These are phyloP conservation scores for Didymosphaeria variabile DNA, from an alignment of 2,329 filamentous ascomycete genomes.

Conservation along the genomic window DNA sequence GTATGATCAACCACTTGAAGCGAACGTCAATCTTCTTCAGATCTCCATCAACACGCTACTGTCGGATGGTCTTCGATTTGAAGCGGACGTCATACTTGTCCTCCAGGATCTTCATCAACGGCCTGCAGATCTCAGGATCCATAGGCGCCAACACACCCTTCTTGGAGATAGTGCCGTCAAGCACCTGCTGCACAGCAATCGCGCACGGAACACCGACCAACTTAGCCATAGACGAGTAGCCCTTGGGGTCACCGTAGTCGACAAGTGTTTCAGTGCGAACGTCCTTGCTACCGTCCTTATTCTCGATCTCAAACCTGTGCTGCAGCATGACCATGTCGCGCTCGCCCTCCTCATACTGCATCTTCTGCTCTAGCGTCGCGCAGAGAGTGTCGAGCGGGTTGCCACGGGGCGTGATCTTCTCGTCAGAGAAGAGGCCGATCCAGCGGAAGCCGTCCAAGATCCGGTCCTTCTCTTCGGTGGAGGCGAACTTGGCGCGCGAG, in stretches of 20 bases:
- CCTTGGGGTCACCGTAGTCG: conserved; percentile 82
- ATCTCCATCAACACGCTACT: conserved; percentile 22
- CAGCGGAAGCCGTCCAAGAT: conserved; percentile 78
- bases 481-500: conserved; percentile 77
- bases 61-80: conserved; percentile 69
- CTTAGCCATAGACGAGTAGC: conserved; percentile 86
- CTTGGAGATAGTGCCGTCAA: conserved; percentile 76
- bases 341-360: conserved; percentile 84
- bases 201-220: conserved; percentile 79
- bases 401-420: conserved; percentile 73
- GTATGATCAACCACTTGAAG: not conserved
- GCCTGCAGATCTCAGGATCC: conserved; percentile 73
- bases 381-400: conserved; percentile 93
- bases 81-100: conserved; percentile 78
- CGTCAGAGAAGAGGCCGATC: conserved; percentile 73
- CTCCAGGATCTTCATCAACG: conserved; percentile 80
- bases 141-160: conserved; percentile 82
- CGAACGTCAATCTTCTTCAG: not conserved
- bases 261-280: conserved; percentile 81
- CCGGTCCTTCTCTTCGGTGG: conserved; percentile 72
- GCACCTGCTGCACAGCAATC: conserved; percentile 78
- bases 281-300: conserved; percentile 79
- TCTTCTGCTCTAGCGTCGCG: conserved; percentile 88
- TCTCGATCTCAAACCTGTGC: conserved; percentile 85
- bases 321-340: conserved; percentile 83